Evolutionary conservation across 192 early-diverging fungal species (phyloP).

Genomic region (Coemansia sp.): DNA sequence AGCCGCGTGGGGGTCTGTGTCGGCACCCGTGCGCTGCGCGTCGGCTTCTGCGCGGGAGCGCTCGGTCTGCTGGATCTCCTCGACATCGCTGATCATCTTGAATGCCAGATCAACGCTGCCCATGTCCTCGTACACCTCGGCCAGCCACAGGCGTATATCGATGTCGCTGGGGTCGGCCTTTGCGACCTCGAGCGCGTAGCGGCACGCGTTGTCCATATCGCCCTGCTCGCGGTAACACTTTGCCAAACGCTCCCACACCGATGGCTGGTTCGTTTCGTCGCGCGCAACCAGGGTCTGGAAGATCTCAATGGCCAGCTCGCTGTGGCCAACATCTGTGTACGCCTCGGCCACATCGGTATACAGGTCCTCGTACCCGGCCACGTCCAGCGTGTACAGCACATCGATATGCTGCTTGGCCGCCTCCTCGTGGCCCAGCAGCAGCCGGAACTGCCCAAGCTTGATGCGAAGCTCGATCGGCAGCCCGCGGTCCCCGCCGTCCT

Average conservation of each 20-base stretch:
- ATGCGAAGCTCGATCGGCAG: constrained; percentile 86
- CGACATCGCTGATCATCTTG: constrained; percentile 34
- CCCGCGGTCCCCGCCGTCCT: constrained; percentile 13
- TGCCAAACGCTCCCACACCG: constrained; percentile 60
- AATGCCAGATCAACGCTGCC: constrained; percentile 47
- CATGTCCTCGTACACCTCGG: constrained; percentile 62
- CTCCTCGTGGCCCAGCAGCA: constrained; percentile 68
- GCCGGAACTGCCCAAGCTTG: constrained; percentile 77
- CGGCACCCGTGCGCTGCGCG: too few species aligned
- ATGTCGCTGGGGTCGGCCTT: constrained; percentile 56
- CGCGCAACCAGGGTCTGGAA: constrained; percentile 15
- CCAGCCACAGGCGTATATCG: constrained; percentile 60
- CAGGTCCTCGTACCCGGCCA: constrained; percentile 32
- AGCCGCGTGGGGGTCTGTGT: not conserved
- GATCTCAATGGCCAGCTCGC: constrained; percentile 20
- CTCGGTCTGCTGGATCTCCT: constrained; percentile 25
- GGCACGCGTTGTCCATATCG: constrained; percentile 53
- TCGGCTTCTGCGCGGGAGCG: not conserved
- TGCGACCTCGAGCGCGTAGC: constrained; percentile 52
- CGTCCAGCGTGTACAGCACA: constrained; percentile 33
- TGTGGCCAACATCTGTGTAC: constrained; percentile 14
- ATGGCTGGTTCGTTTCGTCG: constrained; percentile 21
- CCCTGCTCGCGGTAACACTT: constrained; percentile 60
- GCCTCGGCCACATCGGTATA: constrained; percentile 34
- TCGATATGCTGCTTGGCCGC: constrained; percentile 55